Evolutionary conservation across 805 yeast genomes (phyloP).

Genomic region (Saturnispora zaruensis): DNA sequence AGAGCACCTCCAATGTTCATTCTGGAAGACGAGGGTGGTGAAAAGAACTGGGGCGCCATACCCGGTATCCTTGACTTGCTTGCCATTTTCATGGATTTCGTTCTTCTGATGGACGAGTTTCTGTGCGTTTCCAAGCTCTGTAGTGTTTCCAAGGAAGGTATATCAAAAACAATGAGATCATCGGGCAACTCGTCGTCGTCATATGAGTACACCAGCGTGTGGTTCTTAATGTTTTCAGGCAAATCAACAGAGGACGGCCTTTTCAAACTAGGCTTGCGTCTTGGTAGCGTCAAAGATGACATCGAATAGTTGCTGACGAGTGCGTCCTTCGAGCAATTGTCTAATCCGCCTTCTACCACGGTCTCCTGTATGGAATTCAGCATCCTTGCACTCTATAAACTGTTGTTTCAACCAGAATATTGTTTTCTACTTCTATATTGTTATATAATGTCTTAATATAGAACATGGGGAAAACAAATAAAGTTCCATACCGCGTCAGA

Average conservation of each 20-base stretch:
- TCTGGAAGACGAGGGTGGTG: conserved; percentile 6
- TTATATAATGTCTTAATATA: neutral
- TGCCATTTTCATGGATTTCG: conserved; percentile 6
- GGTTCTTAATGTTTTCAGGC: conserved; percentile 5
- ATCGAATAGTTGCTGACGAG: neutral
- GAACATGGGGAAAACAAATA: neutral
- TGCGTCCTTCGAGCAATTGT: conserved; percentile 1
- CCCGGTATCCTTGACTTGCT: neutral
- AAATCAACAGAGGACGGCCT: conserved; percentile 5
- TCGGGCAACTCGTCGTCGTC: conserved; percentile 51
- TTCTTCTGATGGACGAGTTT: conserved; percentile 8
- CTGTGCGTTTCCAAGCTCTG: conserved; percentile 32
- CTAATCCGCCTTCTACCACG: neutral
- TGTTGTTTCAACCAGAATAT: neutral
- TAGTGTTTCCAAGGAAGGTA: conserved; percentile 54
- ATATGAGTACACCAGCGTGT: conserved; percentile 28
- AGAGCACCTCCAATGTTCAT: neutral
- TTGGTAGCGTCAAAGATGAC: neutral
- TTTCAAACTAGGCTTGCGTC: neutral
- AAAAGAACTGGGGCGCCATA: neutral
- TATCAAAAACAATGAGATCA: conserved; percentile 48
- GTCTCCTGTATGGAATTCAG: conserved; percentile 6
- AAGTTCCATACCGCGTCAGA: neutral
- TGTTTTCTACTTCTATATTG: neutral
- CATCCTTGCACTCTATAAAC: neutral